phyloP scores from a whole-genome alignment of 371 early-diverging fungal genomes.

The Mortierella sp. region DNA sequence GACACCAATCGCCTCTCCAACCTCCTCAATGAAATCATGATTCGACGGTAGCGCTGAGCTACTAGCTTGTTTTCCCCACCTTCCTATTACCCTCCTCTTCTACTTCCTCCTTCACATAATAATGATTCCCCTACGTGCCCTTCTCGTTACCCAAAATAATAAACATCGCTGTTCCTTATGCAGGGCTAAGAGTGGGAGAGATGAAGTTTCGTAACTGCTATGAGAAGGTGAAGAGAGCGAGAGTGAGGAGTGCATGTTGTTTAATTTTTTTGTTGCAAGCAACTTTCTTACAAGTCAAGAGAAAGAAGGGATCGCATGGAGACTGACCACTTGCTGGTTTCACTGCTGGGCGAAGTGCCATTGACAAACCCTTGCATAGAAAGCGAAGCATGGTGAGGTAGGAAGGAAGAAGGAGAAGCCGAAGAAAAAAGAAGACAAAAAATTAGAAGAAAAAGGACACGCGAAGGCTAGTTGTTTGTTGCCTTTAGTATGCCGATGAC shows the following conservation, averaged over 20 bases:
- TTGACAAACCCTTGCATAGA: background rate
- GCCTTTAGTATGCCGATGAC: too few species aligned
- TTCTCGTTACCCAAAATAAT: background rate
- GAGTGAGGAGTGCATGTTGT: too few species aligned
- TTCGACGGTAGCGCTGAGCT: background rate
- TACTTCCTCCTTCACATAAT: background rate
- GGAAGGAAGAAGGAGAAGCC: too few species aligned
- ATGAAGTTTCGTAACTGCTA: background rate
- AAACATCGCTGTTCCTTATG: background rate
- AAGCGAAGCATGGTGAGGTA: background rate
- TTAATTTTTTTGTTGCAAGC: too few species aligned
- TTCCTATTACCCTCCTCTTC: too few species aligned
- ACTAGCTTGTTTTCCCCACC: background rate
- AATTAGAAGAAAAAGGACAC: background rate
- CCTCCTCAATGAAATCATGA: background rate
- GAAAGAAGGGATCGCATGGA: background rate
- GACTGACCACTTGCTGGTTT: background rate
- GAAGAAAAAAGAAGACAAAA: background rate
- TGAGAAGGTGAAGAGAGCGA: background rate
- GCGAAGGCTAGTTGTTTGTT: too few species aligned
- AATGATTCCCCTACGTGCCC: background rate
- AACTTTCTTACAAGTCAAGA: too few species aligned
- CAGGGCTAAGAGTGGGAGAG: background rate
- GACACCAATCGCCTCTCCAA: slow-evolving; percentile 1
- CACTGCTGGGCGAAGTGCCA: background rate